Conservation (phyloP, 2,329 filamentous ascomycete genomes). For the Fusarium nygamai region DNA sequence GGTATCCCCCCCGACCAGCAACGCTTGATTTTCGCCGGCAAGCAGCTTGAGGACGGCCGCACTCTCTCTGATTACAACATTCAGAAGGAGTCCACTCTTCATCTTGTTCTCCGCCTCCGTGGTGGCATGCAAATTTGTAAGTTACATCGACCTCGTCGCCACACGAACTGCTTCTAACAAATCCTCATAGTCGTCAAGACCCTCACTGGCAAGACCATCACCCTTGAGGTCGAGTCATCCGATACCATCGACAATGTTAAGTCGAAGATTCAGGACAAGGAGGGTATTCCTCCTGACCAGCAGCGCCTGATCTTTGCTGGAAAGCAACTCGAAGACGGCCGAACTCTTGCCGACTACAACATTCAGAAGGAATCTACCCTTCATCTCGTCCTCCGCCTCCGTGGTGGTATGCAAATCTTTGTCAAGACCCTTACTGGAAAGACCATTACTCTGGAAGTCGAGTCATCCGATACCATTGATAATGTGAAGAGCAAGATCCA, state of each 20-base stretch:
- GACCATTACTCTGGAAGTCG: constrained; percentile 92
- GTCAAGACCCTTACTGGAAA: constrained; percentile 91
- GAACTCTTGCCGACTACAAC: constrained; percentile 91
- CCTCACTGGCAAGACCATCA: constrained; percentile 94
- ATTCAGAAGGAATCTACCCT: constrained; percentile 94
- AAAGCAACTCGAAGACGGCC: constrained; percentile 94
- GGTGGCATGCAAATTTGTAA: constrained; percentile 74
- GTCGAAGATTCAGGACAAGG: constrained; percentile 97
- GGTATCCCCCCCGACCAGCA: constrained; percentile 97
- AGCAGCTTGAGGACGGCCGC: constrained; percentile 92
- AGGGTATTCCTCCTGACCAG: constrained; percentile 94
- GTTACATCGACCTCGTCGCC: constrained; percentile 33
- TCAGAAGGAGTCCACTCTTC: constrained; percentile 74
- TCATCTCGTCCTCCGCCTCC: constrained; percentile 85
- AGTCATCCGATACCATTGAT: constrained; percentile 90
- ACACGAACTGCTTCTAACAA: constrained; percentile 25
- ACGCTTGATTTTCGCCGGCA: constrained; percentile 94
- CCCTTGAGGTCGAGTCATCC: constrained; percentile 86
- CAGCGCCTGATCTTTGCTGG: constrained; percentile 95
- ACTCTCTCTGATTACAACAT: constrained; percentile 67
- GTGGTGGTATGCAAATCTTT: constrained; percentile 90
- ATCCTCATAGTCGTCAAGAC: constrained; percentile 73
- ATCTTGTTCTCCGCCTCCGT: constrained; percentile 78
- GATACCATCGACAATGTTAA: constrained; percentile 98
- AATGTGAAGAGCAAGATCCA: constrained; percentile 96